Conservation (phyloP, 2,329 filamentous ascomycete genomes). For the Pseudophaeomoniella oleicola region DNA sequence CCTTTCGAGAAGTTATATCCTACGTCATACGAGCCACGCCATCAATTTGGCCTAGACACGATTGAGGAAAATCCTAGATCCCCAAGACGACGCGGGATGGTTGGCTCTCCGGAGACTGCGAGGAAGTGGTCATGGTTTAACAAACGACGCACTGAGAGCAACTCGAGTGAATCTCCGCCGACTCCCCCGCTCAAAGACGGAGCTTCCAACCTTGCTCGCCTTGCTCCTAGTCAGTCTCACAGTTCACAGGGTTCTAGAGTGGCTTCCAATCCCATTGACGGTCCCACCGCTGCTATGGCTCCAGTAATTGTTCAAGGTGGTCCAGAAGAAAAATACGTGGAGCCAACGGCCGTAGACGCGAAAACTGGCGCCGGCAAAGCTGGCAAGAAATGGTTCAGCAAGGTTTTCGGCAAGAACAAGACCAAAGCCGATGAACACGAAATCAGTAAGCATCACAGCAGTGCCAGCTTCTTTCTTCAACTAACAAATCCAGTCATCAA, state of each 20-base stretch:
- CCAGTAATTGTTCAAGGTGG: not conserved
- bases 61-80: conserved; percentile 26
- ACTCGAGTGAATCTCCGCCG: conserved; percentile 10
- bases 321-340: not conserved
- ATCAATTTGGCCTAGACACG: conserved; percentile 22
- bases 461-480: not conserved
- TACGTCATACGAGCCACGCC: conserved; percentile 3
- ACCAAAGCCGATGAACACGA: conserved; percentile 3
- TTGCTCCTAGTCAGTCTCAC: conserved; percentile 1
- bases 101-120: conserved; percentile 16
- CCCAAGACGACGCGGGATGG: conserved; percentile 13
- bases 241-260: not conserved
- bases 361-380: not conserved
- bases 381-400: conserved; percentile 11
- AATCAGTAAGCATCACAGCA: not conserved
- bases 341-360: not conserved
- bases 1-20: not conserved
- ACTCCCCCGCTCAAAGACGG: conserved; percentile 11
- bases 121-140: conserved; percentile 33
- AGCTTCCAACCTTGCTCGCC: not conserved
- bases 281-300: not conserved
- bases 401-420: conserved; percentile 11
- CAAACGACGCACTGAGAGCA: conserved; percentile 15
- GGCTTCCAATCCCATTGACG: not conserved
- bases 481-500: not conserved